Percentiles rank a stretch among this genome's conserved stretches.
phyloP scores from a whole-genome alignment of 129 eudicot species.

The Flaveria sonorensis region DNA sequence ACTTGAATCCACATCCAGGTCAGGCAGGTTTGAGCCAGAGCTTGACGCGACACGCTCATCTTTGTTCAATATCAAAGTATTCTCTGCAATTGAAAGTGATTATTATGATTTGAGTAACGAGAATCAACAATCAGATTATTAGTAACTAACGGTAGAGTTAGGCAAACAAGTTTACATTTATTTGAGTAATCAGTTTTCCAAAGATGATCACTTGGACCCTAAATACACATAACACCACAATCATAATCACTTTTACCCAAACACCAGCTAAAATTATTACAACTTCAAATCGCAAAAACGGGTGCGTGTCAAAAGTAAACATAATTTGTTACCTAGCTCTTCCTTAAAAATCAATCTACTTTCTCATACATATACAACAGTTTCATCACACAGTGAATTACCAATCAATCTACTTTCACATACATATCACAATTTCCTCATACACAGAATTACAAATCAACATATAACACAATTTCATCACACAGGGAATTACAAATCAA shows the following conservation, averaged over 20 bases:
- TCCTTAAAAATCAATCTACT: too few species aligned
- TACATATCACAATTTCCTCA: neutral
- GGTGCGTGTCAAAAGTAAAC: too few species aligned
- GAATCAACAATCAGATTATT: neutral
- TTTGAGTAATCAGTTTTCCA: neutral
- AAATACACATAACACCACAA: too few species aligned
- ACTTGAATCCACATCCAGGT: constrained; percentile 45
- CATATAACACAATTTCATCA: too few species aligned
- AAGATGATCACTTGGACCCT: too few species aligned
- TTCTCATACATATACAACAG: neutral
- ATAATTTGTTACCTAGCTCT: too few species aligned
- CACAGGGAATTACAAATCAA: too few species aligned
- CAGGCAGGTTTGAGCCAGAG: constrained; percentile 25
- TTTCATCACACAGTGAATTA: neutral
- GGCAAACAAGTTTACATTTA: neutral
- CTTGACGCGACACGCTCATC: constrained; percentile 63
- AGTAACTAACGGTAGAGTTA: neutral
- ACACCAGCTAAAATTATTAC: too few species aligned
- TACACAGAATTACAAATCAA: neutral
- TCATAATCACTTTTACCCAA: too few species aligned
- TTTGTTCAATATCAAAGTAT: constrained; percentile 43
- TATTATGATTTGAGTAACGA: neutral
- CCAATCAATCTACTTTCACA: neutral
- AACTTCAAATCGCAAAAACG: too few species aligned
- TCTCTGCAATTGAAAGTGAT: constrained; percentile 39